Percentiles rank a stretch among this genome's conserved stretches.
Evolutionary conservation across 192 early-diverging fungal genomes (phyloP).

Genomic region (Rhizoclosmatium globosum): DNA sequence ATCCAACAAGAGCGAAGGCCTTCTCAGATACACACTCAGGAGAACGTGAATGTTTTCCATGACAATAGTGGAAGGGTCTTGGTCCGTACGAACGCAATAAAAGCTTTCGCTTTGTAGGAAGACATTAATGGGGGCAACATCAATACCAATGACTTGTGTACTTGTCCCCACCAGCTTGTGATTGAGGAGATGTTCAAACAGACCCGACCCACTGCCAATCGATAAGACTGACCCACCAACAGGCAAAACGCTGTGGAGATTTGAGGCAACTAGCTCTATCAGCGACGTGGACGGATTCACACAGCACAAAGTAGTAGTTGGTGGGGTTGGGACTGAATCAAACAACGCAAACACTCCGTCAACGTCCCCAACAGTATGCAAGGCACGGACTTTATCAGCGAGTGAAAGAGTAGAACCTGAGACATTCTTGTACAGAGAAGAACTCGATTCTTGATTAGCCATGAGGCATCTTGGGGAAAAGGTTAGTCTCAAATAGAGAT

Average conservation of each 20-base stretch:
- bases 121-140: constrained; percentile 21
- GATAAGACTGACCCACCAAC: constrained; percentile 9
- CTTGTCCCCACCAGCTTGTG: too few species aligned
- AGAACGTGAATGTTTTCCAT: neutral
- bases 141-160: neutral
- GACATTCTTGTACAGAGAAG: constrained; percentile 13
- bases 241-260: neutral
- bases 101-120: neutral
- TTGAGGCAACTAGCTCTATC: neutral
- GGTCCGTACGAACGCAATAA: neutral
- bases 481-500: neutral
- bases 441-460: neutral
- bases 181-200: constrained; percentile 17
- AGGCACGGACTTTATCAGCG: neutral
- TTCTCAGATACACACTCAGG: constrained; percentile 13
- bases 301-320: constrained; percentile 18
- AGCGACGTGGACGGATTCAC: neutral
- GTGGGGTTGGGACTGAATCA: neutral
- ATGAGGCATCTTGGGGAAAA: constrained; percentile 1
- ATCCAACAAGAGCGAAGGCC: neutral
- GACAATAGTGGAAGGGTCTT: neutral
- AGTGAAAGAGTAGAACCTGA: constrained; percentile 10
- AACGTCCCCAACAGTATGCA: neutral
- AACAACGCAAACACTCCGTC: neutral
- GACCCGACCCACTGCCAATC: constrained; percentile 19